These are phyloP conservation scores for Boletus eberwhitei DNA, from an alignment of 768 basidiomycete genomes.

Conservation along the genomic window DNA sequence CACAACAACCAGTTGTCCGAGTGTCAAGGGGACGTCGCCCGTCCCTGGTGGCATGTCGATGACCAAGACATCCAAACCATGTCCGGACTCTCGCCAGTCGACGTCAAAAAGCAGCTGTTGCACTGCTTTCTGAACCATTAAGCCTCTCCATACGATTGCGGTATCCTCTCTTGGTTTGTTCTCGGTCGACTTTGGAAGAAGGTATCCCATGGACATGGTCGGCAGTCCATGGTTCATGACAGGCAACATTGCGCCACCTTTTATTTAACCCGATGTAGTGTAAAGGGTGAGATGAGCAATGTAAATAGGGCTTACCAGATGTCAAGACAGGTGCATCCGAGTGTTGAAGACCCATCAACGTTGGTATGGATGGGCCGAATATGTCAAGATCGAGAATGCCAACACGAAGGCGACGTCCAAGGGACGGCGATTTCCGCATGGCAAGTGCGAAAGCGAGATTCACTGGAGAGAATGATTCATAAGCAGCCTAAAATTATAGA, in stretches of 20 bases:
- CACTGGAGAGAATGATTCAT: conserved; percentile 40
- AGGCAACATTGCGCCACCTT: conserved; percentile 78
- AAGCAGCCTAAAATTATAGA: conserved; percentile 1
- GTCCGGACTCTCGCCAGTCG: conserved; percentile 62
- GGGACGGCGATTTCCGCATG: conserved; percentile 34
- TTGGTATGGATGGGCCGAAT: conserved; percentile 93
- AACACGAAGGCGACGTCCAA: conserved; percentile 52
- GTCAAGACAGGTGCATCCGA: conserved; percentile 78
- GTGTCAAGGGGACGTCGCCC: conserved; percentile 89
- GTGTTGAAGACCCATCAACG: conserved; percentile 83
- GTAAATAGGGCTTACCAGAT: conserved; percentile 42
- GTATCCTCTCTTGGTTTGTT: conserved; percentile 59
- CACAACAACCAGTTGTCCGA: conserved; percentile 82
- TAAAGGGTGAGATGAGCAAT: not conserved
- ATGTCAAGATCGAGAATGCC: conserved; percentile 94
- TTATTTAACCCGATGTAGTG: conserved; percentile 22
- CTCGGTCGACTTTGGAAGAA: conserved; percentile 59
- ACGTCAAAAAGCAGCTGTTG: conserved; percentile 96
- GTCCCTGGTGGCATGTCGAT: conserved; percentile 98
- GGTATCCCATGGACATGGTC: conserved; percentile 97
- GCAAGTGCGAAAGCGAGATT: conserved; percentile 80
- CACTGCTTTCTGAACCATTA: conserved; percentile 98
- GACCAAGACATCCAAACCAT: conserved; percentile 75
- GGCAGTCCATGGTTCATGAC: conserved; percentile 84
- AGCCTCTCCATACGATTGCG: conserved; percentile 90